Conservation (phyloP, 129 eudicot species). For the Deinandra increscens region DNA sequence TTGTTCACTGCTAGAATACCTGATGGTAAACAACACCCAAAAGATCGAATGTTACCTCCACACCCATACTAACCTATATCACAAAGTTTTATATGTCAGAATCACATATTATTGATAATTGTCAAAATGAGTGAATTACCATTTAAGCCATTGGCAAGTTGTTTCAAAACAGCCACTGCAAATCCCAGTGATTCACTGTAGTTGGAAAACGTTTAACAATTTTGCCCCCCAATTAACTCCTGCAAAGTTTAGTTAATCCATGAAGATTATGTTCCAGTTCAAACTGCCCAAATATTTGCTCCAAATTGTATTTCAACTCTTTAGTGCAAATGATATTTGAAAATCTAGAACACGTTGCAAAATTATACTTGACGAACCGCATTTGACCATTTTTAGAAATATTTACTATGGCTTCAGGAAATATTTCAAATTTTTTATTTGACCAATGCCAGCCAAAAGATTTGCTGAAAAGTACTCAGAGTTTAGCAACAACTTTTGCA, state of each 20-base stretch:
- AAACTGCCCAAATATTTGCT: not conserved
- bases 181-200: not conserved
- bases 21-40: slow-evolving; percentile 88
- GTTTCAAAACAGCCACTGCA: slow-evolving; percentile 4
- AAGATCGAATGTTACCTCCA: slow-evolving; percentile 85
- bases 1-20: slow-evolving; percentile 33
- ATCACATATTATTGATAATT: not conserved
- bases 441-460: not conserved
- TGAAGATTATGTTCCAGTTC: not conserved
- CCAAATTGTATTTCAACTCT: not conserved
- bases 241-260: not conserved
- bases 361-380: not conserved
- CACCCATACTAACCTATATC: slow-evolving; percentile 76
- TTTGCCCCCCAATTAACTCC: not conserved
- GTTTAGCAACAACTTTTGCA: not conserved
- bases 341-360: not conserved
- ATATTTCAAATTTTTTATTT: not conserved
- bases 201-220: not conserved
- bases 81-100: not conserved
- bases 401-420: not conserved
- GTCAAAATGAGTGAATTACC: slow-evolving; percentile 1
- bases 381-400: not conserved
- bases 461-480: not conserved
- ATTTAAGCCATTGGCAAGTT: not conserved
- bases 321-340: not conserved